phyloP scores from a whole-genome alignment of 2,329 filamentous ascomycete species.

The Dactylellina parvicollis region DNA sequence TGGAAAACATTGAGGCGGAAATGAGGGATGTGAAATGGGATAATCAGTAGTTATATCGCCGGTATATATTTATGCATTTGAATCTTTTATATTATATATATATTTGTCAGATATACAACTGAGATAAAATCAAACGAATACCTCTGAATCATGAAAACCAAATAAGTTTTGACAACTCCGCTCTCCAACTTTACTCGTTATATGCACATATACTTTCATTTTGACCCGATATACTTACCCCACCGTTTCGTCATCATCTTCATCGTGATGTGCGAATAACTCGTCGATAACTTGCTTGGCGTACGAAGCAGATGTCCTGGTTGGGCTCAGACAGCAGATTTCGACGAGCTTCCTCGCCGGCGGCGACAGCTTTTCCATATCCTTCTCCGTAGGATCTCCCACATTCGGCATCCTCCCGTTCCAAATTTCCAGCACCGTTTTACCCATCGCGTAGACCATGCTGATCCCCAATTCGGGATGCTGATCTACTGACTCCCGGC shows the following conservation, averaged over 20 bases:
- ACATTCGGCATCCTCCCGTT: slow-evolving; percentile 23
- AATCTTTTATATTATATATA: too few relatives aligned
- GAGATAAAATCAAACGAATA: too few relatives aligned
- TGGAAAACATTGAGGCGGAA: not conserved
- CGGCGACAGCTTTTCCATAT: slow-evolving; percentile 13
- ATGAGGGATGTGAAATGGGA: too few relatives aligned
- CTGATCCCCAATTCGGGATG: slow-evolving; percentile 38
- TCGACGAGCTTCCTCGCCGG: slow-evolving; percentile 34
- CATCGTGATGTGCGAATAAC: slow-evolving; percentile 20
- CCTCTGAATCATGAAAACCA: too few relatives aligned
- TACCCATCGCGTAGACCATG: slow-evolving; percentile 53
- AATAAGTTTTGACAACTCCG: too few relatives aligned
- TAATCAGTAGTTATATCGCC: too few relatives aligned
- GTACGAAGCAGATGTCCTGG: slow-evolving; percentile 23
- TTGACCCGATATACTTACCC: not conserved
- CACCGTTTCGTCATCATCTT: slow-evolving; percentile 16
- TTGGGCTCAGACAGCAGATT: slow-evolving; percentile 27
- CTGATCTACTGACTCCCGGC: slow-evolving; percentile 34
- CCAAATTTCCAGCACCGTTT: slow-evolving; percentile 51
- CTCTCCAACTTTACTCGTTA: too few relatives aligned
- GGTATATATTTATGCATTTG: too few relatives aligned
- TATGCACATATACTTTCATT: too few relatives aligned
- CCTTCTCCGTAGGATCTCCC: slow-evolving; percentile 27
- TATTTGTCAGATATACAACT: too few relatives aligned
- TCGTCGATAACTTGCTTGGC: slow-evolving; percentile 20